Evolutionary conservation across 2,329 filamentous ascomycete genomes (phyloP), one percentile per base, ranked within the genome.

Genomic region (Cordyceps fumosorosea): DNA sequence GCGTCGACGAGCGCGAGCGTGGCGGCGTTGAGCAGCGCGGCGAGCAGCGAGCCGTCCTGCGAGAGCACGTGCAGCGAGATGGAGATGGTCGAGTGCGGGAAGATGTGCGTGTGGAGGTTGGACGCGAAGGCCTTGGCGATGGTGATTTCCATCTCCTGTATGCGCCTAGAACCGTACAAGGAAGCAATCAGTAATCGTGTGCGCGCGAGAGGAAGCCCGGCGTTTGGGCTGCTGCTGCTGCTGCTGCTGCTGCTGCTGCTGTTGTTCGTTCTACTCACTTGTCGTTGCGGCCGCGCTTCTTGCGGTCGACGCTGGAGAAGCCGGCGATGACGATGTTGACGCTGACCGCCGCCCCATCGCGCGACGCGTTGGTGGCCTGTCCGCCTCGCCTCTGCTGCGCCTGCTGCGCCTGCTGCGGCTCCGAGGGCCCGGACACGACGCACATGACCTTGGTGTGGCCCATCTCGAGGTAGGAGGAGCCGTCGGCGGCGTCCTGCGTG

Each of bases 371-470:
- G 74, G 67, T 78, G 74, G 67, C 82, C 76, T 56, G 83, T 34
- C 68, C 72, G 1, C 72, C 50, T 14, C 57, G 34, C 58, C 69
- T 60, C n/a, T 60, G 56, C 40, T 44, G 40, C 6, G 42, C 64
- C 61, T 44, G 40, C 40, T 42, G 37, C 3, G 29, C 29, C 12
- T 42, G 37, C 32, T 62, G 68, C 64, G 77, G 76, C 76, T 99
- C 95, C 44, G 84, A 86, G 0, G 95, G 95, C 0, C 95, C 95
- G 1, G 88, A 86, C 54, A 99, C 88, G 26, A 93, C 91, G 76
- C 93, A 97, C 77, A 98, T 90, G 68, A 99, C 89, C 73, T 96
- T 95, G 24, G 95, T 99, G 77, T 98, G 96, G 69, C 95, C 95
- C 88, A 96, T 96, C 73, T 96, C 91, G 63, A 98, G 86, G 76